Evolutionary conservation across 768 basidiomycete species (phyloP).

Genomic region (Kwoniella heveanensis): DNA sequence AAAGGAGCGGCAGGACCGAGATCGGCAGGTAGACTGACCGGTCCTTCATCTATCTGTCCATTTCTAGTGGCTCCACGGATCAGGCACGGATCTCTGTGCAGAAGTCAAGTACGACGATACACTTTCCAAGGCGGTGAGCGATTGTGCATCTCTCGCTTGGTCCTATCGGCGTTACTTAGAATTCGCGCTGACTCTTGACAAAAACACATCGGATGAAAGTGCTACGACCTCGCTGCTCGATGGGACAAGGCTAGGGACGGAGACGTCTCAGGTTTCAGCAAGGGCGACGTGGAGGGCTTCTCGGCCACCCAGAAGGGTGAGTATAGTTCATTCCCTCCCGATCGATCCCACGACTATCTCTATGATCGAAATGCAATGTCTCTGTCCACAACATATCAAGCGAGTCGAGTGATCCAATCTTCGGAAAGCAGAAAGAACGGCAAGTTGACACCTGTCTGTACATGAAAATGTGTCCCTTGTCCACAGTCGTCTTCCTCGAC

Average conservation of each 20-base stretch:
- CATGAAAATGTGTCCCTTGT: background rate
- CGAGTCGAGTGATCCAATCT: too few species aligned
- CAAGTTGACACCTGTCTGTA: too few species aligned
- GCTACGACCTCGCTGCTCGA: conserved; percentile 67
- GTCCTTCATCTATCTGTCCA: background rate
- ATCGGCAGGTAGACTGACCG: too few species aligned
- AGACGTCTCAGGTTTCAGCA: conserved; percentile 62
- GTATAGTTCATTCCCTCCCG: conserved; percentile 46
- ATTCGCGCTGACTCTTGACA: too few species aligned
- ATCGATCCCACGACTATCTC: too few species aligned
- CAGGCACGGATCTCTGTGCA: conserved; percentile 72
- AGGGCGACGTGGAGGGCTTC: conserved; percentile 66
- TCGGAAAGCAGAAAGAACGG: too few species aligned
- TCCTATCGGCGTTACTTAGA: too few species aligned
- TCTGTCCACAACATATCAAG: too few species aligned
- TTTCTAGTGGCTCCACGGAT: conserved; percentile 75
- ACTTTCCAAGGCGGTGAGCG: conserved; percentile 65
- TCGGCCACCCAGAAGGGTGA: conserved; percentile 75
- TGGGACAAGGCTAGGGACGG: conserved; percentile 70
- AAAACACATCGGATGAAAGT: too few species aligned
- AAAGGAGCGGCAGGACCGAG: too few species aligned
- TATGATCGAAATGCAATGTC: too few species aligned
- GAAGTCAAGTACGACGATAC: conserved; percentile 73
- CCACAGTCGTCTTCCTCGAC: conserved; percentile 78
- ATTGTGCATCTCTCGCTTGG: too few species aligned